phyloP scores from a whole-genome alignment of 2,329 filamentous ascomycete species.

The Aspergillus persii region DNA sequence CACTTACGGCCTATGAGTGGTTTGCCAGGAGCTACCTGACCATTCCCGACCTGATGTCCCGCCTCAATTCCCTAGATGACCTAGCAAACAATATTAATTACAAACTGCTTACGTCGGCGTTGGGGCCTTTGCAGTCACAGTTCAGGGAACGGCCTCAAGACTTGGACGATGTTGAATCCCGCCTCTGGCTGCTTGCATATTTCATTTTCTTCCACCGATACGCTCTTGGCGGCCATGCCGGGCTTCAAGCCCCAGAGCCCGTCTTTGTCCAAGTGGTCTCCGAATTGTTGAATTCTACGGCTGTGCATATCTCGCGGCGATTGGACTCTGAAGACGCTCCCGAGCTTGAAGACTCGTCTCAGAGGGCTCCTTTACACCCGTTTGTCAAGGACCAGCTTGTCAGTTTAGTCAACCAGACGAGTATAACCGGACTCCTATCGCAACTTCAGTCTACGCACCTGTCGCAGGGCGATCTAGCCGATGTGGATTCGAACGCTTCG shows the following conservation, averaged over 20 bases:
- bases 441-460: conserved; percentile 33
- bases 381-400: conserved; percentile 66
- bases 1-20: conserved; percentile 45
- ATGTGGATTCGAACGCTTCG: conserved; percentile 37
- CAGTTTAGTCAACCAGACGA: conserved; percentile 71
- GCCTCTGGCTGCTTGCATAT: conserved; percentile 58
- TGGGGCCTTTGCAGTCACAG: conserved; percentile 32
- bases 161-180: conserved; percentile 38
- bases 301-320: conserved; percentile 52
- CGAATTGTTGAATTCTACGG: conserved; percentile 54
- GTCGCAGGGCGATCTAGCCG: conserved; percentile 22
- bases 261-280: conserved; percentile 58
- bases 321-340: conserved; percentile 44
- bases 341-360: conserved; percentile 27
- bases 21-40: conserved; percentile 48
- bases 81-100: conserved; percentile 52
- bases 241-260: conserved; percentile 46
- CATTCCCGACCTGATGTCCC: conserved; percentile 39
- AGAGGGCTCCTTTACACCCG: conserved; percentile 35
- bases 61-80: conserved; percentile 38
- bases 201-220: conserved; percentile 58
- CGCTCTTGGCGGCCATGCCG: conserved; percentile 38
- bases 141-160: conserved; percentile 24
- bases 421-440: conserved; percentile 64
- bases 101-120: conserved; percentile 44